phyloP scores from a whole-genome alignment of 169 alveolate species.

The Eimeria brunetti region DNA sequence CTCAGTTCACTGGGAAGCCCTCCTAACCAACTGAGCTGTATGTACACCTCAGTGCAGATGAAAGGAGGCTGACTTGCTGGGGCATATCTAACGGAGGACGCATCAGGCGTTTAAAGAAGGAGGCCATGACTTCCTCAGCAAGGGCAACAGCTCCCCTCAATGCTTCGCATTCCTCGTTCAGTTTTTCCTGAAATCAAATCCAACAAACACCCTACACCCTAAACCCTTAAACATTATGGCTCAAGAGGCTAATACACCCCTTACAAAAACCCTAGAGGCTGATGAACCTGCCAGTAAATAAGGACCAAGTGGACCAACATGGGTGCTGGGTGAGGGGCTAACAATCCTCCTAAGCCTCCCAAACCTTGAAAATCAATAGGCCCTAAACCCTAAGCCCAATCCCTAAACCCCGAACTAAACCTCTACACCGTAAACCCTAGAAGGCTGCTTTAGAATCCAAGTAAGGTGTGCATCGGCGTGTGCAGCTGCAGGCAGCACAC shows the following conservation, averaged over 20 bases:
- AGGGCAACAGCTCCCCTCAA: slow-evolving; percentile 51
- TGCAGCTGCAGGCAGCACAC: neutral
- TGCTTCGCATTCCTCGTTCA: slow-evolving; percentile 37
- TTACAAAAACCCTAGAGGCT: neutral
- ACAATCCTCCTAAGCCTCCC: no score
- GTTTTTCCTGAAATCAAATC: neutral
- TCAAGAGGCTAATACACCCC: no score
- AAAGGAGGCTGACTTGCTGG: slow-evolving; percentile 1
- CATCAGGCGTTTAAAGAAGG: slow-evolving; percentile 2
- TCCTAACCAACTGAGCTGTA: neutral
- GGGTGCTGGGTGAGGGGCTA: neutral
- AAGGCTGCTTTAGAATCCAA: no score
- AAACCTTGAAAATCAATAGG: no score
- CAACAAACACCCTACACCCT: neutral
- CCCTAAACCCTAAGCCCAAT: no score
- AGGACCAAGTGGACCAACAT: neutral
- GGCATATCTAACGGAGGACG: slow-evolving; percentile 14
- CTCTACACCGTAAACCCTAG: no score
- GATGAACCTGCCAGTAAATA: neutral
- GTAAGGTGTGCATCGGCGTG: neutral
- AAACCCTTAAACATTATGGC: no score
- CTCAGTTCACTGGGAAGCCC: no score
- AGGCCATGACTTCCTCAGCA: slow-evolving; percentile 31
- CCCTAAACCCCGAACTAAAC: no score
- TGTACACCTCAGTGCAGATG: neutral